Percentiles rank a stretch among this genome's conserved stretches.
These are phyloP conservation scores for Abrus pulchellus DNA, from an alignment of 306 rosid genomes.

Conservation along the genomic window DNA sequence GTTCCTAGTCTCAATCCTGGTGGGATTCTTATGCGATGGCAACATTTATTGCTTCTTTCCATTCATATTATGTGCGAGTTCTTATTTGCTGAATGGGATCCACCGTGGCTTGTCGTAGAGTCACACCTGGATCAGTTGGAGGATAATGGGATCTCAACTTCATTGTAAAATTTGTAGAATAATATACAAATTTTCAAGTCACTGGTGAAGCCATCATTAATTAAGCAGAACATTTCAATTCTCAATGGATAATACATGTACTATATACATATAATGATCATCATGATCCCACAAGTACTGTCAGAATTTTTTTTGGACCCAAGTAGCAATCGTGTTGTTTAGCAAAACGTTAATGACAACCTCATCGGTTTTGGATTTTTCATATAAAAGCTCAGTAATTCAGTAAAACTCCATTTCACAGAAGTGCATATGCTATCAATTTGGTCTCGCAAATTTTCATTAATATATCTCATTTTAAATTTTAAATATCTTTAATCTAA, in stretches of 20 bases:
- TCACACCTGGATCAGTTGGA: constrained; percentile 45
- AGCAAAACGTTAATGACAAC: neutral
- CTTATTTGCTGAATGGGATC: constrained; percentile 46
- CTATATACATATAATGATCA: constrained; percentile 24
- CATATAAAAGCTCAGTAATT: neutral
- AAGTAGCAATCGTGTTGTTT: constrained; percentile 16
- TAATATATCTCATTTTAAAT: neutral
- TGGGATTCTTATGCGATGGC: constrained; percentile 43
- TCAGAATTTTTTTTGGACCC: constrained; percentile 15
- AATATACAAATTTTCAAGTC: constrained; percentile 42
- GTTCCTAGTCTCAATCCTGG: constrained; percentile 38
- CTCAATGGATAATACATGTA: constrained; percentile 52
- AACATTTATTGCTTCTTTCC: constrained; percentile 48
- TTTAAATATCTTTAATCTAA: neutral
- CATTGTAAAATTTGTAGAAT: constrained; percentile 49
- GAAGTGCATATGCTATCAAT: neutral
- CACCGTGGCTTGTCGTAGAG: constrained; percentile 43
- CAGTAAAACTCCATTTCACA: neutral
- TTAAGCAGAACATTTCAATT: constrained; percentile 43
- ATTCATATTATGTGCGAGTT: constrained; percentile 46
- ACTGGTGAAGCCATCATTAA: constrained; percentile 38
- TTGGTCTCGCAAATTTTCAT: neutral
- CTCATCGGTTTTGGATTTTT: neutral
- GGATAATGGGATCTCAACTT: constrained; percentile 42
- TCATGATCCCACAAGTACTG: constrained; percentile 32